Base-by-base conservation (phyloP, 768 basidiomycete species). In the Lactarius akahatsu region DNA sequence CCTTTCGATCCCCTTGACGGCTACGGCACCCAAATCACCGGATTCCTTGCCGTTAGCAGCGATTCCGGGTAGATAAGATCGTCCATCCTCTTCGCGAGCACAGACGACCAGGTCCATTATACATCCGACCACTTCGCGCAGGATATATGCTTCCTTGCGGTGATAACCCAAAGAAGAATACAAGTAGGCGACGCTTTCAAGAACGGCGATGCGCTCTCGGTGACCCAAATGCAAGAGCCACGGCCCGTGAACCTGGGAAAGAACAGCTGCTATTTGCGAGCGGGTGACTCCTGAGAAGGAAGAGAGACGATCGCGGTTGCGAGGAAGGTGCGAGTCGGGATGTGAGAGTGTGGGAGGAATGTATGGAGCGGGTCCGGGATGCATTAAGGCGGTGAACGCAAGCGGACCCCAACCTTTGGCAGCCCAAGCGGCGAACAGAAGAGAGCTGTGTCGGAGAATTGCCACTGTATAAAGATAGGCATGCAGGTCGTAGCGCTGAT, bases 351-450 rank as follows among this genome's bases (percentile, higher is more conserved):
- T 84, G 13, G 86, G 86, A 23, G 89, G 86, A 67, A 86, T 78
- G 71, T 82, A 85, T 10, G 83, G 84, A 43, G 80, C 81, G 9
- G 85, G 80, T 52, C 81, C 86, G 36, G 86, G 83, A 70, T 86
- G 87, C 50, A 94, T 76, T 86, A 93, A 88, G 23, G 85, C 84
- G 20, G 86, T 84, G 69, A 93, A 87, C 3, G 92, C 88, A 36
- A 90, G 79, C 0, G 87, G 84, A 3, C 92, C 91, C 89, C 93
- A 94, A 28, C 94, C 94, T 74, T 92, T 91, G n/a, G 89, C 85
- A 55, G 89, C 86, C 90, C 91, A 91, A 10, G 93, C 79, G 26
- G 90, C 83, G 72, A 92, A 90, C 18, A 94, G 79, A 58, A 96
- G 81, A 2, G 85, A 83, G 7, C 89, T 78, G 73, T 91, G 91